Conservation (phyloP, 164 flowering plant genomes). For the Santalum album region DNA sequence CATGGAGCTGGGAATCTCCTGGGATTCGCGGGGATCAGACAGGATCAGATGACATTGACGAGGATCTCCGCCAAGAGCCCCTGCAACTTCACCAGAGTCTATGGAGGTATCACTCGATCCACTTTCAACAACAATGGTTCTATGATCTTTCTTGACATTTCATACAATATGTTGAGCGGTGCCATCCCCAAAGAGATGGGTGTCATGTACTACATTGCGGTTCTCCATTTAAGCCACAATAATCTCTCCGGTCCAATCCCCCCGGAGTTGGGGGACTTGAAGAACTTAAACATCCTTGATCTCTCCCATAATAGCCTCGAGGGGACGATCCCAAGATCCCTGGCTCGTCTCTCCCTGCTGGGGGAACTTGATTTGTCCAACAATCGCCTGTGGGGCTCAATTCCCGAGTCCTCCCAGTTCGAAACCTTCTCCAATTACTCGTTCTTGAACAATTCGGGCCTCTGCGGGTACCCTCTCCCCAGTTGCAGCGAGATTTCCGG, state of each 20-base stretch:
- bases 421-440: constrained; percentile 48
- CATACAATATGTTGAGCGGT: constrained; percentile 62
- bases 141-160: constrained; percentile 63
- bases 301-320: constrained; percentile 62
- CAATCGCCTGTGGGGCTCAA: constrained; percentile 61
- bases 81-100: constrained; percentile 70
- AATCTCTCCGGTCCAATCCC: constrained; percentile 72
- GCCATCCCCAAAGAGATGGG: constrained; percentile 79
- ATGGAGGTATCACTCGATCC: constrained; percentile 49
- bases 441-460: constrained; percentile 66
- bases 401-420: constrained; percentile 70
- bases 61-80: constrained; percentile 42
- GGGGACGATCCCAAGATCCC: constrained; percentile 59
- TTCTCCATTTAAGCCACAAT: constrained; percentile 86
- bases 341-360: constrained; percentile 47
- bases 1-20: constrained; percentile 91
- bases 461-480: constrained; percentile 80
- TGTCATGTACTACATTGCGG: constrained; percentile 44
- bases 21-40: constrained; percentile 77
- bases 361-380: constrained; percentile 69
- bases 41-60: constrained; percentile 41
- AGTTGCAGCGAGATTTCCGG: constrained; percentile 28
- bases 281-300: constrained; percentile 57
- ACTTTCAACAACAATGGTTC: constrained; percentile 82
- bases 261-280: constrained; percentile 49